phyloP scores from a whole-genome alignment of 192 early-diverging fungal species.

The Allomyces javanicus region DNA sequence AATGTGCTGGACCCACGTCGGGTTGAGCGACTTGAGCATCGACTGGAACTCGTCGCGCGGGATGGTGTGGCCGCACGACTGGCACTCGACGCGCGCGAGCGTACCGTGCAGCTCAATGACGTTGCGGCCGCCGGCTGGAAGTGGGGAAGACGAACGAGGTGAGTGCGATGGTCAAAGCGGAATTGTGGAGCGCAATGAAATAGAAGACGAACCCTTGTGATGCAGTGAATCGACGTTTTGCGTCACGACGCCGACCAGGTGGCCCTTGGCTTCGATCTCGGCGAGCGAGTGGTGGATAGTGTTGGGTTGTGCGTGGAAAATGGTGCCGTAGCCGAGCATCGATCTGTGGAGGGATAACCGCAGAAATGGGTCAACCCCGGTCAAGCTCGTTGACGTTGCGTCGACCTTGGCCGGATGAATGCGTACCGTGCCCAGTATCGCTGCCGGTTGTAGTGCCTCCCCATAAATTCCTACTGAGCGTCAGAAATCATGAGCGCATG shows the following conservation, averaged over 20 bases:
- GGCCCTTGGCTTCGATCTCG: constrained; percentile 20
- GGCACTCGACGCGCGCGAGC: constrained; percentile 49
- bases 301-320: constrained; percentile 52
- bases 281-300: constrained; percentile 41
- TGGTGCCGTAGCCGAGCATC: constrained; percentile 57
- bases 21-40: constrained; percentile 44
- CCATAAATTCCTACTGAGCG: constrained; percentile 32
- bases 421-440: constrained; percentile 68
- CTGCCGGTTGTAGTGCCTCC: constrained; percentile 36
- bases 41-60: constrained; percentile 42
- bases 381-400: too few species aligned
- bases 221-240: constrained; percentile 88
- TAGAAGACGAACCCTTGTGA: constrained; percentile 9
- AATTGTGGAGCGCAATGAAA: background rate
- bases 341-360: constrained; percentile 8
- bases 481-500: too few species aligned
- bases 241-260: constrained; percentile 46
- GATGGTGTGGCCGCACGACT: constrained; percentile 35
- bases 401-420: too few species aligned
- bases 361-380: too few species aligned
- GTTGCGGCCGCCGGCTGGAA: constrained; percentile 19
- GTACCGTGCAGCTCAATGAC: constrained; percentile 78
- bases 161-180: too few species aligned
- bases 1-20: constrained; percentile 22
- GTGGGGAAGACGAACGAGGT: too few species aligned